A percentile compares a stretch with the other conserved stretches of the same genome.
Conservation (phyloP, 1,284 basidiomycete genomes). For the Cystobasidiaceae sp. region DNA sequence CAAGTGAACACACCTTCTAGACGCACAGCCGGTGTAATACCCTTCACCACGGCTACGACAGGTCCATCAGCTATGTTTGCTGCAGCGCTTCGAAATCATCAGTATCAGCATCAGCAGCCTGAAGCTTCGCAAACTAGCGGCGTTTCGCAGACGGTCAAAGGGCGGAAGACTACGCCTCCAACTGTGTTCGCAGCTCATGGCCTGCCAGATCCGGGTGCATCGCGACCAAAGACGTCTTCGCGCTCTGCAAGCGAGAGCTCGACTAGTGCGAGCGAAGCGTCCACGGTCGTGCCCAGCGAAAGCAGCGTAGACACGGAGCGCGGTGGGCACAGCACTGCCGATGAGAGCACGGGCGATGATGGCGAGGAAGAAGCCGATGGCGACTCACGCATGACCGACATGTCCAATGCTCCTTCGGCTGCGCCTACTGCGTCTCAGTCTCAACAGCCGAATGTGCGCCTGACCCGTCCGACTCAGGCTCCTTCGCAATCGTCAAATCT, state of each 20-base stretch:
- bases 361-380: slow-evolving; percentile 8
- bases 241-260: slow-evolving; percentile 20
- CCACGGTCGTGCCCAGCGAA: slow-evolving; percentile 28
- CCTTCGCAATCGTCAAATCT: too few relatives aligned
- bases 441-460: not conserved
- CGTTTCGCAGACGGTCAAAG: too few relatives aligned
- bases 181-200: not conserved
- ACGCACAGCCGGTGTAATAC: not conserved
- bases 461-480: not conserved
- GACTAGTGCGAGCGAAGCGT: slow-evolving; percentile 21
- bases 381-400: slow-evolving; percentile 3
- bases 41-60: not conserved
- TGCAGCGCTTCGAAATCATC: not conserved
- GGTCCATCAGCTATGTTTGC: not conserved
- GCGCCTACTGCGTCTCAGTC: not conserved
- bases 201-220: not conserved
- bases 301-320: slow-evolving; percentile 13
- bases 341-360: slow-evolving; percentile 6
- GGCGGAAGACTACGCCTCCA: not conserved
- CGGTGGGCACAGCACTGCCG: slow-evolving; percentile 1
- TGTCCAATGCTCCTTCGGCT: not conserved
- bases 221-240: slow-evolving; percentile 12
- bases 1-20: not conserved
- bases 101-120: too few relatives aligned
- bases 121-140: too few relatives aligned